Evolutionary conservation across 164 flowering plant species (phyloP), one percentile per base, ranked within the genome.

Genomic region (Stephania yunnanensis): DNA sequence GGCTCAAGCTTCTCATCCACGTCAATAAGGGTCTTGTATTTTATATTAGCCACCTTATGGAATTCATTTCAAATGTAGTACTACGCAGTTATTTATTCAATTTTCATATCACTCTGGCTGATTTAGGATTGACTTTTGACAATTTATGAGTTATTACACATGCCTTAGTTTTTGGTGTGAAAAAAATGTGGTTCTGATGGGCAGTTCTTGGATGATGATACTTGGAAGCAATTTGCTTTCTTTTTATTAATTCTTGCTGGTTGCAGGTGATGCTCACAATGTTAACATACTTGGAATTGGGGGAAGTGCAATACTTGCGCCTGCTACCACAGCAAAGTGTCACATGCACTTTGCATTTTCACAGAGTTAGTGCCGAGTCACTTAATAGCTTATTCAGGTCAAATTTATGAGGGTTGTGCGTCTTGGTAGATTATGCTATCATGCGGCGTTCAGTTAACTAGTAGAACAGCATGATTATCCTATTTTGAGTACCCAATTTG

Each of bases 231-330:
- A 36, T 4, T 36, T 36, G 42, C 65, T 58, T 5, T 58, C 7
- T 1, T 19, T 58, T 19, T 58, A 17, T 48, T 66, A 10, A 13
- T 66, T 66, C 81, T 71, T 46, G 9, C 65, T 74, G 79, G 68
- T 82, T 74, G 65, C 88, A 95, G 99, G 97, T 95, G 68, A 91
- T 95, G 78, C 85, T 86, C 44, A 93, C 99, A 10, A 74, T 92
- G 77, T 74, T 93, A 77, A 92, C 98, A 25, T 89, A 85, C 53
- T 82, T 95, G 87, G 97, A 95, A 85, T 77, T 95, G 76, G 96
- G 96, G 73, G 93, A 89, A 84, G 87, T 83, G 79, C 89, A 88
- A 73, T 88, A 90, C 77, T 75, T 95, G 82, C 86, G 76, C 64
- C 75, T 93, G 75, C 90, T 91, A 71, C 99, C 99, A 29, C 90